Evolutionary conservation across 306 rosid genomes (phyloP), one percentile per base, ranked within the genome.

Genomic region (Cicer yamashitae): DNA sequence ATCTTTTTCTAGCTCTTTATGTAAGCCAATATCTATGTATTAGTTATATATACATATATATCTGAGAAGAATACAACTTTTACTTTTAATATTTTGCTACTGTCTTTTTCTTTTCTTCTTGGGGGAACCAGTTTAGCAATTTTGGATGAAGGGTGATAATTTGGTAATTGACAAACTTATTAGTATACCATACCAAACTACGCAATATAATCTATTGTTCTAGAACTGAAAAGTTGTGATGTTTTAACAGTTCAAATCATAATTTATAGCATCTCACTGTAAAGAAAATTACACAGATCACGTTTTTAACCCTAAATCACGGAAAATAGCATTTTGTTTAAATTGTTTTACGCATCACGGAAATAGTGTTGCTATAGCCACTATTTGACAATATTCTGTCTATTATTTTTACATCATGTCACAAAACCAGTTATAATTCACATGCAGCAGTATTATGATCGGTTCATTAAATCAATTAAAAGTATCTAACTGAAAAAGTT

Each of bases 21-120:
- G 82, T 59, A 86, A 79, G 85, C 61, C 15, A 60, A 64, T 71
- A 53, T 85, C 82, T 48, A 82, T 70, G 72, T 60, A 60, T 34
- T 34, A 60, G 22, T 60, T 34, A 60, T 60, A 58, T 25, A 60
- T 60, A 40, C 1, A 17, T 22, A 22, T 22, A 25, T 25, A 25
- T 25, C 3, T 41, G 66, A 60, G 66, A 60, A 60, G 66, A 38
- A 60, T 52, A 54, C 51, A 73, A 54, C 47, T 67, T 58, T 63
- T 68, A 40, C 67, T 25, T 20, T 74, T 25, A 25, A 25, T 25
- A 25, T 25, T 25, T 25, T 25, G 8, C 52, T 51, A 7, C 70
- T 66, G 6, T 66, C n/a, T 48, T 48, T 47, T 68, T 48, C 7
- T 22, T 68, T 10, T 47, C 37, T 22, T 22, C 4, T 18, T 8